These are phyloP conservation scores for Plantago lanceolata DNA, from an alignment of 305 asterid species.

Conservation along the genomic window DNA sequence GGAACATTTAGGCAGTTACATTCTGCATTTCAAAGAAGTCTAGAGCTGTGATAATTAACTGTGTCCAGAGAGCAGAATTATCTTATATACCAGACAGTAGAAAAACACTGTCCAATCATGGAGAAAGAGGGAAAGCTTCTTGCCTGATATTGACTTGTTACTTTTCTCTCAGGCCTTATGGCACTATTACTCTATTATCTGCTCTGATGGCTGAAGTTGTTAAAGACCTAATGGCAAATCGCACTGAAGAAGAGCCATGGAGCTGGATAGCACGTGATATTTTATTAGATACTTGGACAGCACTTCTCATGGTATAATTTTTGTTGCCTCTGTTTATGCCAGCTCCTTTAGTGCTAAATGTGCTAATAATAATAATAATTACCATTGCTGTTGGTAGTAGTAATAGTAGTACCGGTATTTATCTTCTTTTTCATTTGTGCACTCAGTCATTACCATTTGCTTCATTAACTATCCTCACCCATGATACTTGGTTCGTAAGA, in stretches of 20 bases:
- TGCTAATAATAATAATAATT: not conserved
- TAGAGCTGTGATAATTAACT: not conserved
- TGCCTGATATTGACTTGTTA: conserved; percentile 21
- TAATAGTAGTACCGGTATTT: not conserved
- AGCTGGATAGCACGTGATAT: conserved; percentile 99
- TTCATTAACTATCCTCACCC: conserved; percentile 13
- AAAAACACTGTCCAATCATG: not conserved
- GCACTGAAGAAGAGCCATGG: conserved; percentile 85
- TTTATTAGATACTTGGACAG: conserved; percentile 86
- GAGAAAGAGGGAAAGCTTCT: not conserved
- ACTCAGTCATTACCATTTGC: conserved; percentile 9
- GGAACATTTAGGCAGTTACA: not conserved
- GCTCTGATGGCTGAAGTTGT: conserved; percentile 77
- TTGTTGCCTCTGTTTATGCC: conserved; percentile 21
- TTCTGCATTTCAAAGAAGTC: not conserved
- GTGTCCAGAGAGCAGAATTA: conserved; percentile 1
- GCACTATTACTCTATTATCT: conserved; percentile 66
- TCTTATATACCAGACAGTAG: conserved; percentile 7
- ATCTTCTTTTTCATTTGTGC: conserved; percentile 9
- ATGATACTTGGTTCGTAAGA: conserved; percentile 10
- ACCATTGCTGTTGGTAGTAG: not conserved
- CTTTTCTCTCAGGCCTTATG: conserved; percentile 70
- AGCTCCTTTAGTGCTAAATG: conserved; percentile 7
- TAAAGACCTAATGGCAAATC: conserved; percentile 61
- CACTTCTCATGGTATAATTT: conserved; percentile 64